Evolutionary conservation across 1,284 basidiomycete genomes (phyloP).

Genomic region (Malassezia obtusa): DNA sequence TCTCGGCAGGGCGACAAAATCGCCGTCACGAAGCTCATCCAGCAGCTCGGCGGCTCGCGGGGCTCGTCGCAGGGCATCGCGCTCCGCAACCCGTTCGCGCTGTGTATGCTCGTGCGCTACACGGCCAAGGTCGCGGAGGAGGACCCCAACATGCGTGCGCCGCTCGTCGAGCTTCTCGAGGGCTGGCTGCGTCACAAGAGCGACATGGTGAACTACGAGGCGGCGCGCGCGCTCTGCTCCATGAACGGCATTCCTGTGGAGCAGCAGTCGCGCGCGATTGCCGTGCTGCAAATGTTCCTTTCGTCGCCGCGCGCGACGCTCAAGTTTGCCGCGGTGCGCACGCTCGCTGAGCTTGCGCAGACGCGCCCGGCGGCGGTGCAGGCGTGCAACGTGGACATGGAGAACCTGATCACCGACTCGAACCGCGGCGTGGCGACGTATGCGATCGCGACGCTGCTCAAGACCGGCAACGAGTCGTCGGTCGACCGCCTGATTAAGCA

Average conservation of each 20-base stretch:
- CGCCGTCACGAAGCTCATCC: slow-evolving; percentile 98
- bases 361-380: slow-evolving; percentile 72
- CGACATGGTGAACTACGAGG: slow-evolving; percentile 99
- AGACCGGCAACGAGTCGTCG: slow-evolving; percentile 98
- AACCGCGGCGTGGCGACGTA: slow-evolving; percentile 97
- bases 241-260: slow-evolving; percentile 70
- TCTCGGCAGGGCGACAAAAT: slow-evolving; percentile 96
- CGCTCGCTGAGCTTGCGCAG: slow-evolving; percentile 71
- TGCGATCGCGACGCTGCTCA: slow-evolving; percentile 94
- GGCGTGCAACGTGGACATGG: slow-evolving; percentile 91
- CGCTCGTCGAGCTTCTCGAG: slow-evolving; percentile 84
- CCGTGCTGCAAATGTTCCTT: slow-evolving; percentile 46
- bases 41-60: slow-evolving; percentile 56
- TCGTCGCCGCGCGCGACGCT: slow-evolving; percentile 55
- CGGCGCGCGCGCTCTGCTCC: slow-evolving; percentile 91
- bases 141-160: slow-evolving; percentile 55
- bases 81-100: slow-evolving; percentile 90
- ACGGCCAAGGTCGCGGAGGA: slow-evolving; percentile 96
- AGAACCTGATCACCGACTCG: slow-evolving; percentile 89
- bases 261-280: slow-evolving; percentile 75
- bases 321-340: slow-evolving; percentile 95
- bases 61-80: slow-evolving; percentile 57
- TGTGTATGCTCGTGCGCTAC: slow-evolving; percentile 97
- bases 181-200: slow-evolving; percentile 95
- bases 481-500: slow-evolving; percentile 99